Base-by-base conservation (phyloP, 1,284 basidiomycete species). In the Ganoderma sp. region DNA sequence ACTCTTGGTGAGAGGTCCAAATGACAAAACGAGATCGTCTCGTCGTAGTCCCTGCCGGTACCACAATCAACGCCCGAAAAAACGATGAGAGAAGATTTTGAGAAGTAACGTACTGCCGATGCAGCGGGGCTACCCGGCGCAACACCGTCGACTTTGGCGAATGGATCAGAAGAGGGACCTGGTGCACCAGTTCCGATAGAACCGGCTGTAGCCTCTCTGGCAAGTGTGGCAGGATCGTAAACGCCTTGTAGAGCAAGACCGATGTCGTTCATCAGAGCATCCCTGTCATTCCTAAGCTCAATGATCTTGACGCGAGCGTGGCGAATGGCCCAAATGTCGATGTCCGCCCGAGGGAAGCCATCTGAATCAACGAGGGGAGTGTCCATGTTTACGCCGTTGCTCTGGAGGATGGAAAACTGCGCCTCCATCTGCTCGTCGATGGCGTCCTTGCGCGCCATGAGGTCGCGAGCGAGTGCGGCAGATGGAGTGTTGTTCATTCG, bases 301-400 rank as follows among this genome's bases (percentile, higher is more conserved):
- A 93, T 88, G 42, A 94, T 87, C 67, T 90, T 84, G 56, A 88
- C 85, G 63, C 90, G 85, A 8, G 95, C 93, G 65, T 86, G 84
- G 32, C 95, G 86, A 39, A 97, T 90, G 4, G 92, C 89, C 77
- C 90, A 95, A 22, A 97, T 84, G 76, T 97, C 95, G 67, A 94
- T 83, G 78, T 94, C 92, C 15, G 87, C 89, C 12, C 94, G 86
- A 0, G 96, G 96, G 78, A 94, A 97, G 7, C 95, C 96, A 67
- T 96, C 91, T 0, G 83, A 74, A 75, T 97, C 95, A 61, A 97
- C 86, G 42, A 97, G 87, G 0, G 93, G 88, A 0, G 91, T 88
- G 48, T 85, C 80, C 81, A 92, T 84, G 6, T 86, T 88, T 54
- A 84, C 85, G 64, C 84, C 84, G 69, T 91, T 84, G 56, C 84